phyloP scores from a whole-genome alignment of 306 rosid genomes.

The Castanea mollissima region DNA sequence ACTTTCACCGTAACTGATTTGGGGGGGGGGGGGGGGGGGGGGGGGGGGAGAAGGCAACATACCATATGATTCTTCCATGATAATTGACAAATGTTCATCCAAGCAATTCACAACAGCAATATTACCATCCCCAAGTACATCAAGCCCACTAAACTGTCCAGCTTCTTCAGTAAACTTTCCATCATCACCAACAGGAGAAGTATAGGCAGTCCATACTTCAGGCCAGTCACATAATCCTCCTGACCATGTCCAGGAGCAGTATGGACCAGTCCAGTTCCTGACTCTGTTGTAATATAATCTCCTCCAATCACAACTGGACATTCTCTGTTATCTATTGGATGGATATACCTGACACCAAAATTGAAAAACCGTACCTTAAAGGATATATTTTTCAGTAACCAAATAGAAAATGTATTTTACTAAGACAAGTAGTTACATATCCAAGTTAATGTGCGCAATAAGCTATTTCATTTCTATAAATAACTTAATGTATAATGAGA shows the following conservation, averaged over 20 bases:
- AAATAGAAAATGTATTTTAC: background rate
- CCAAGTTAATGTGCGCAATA: constrained; percentile 10
- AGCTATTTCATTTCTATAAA: background rate
- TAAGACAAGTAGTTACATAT: constrained; percentile 15
- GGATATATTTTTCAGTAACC: constrained; percentile 4
- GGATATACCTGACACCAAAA: constrained; percentile 63
- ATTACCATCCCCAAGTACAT: constrained; percentile 92
- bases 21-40: background rate
- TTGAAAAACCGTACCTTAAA: constrained; percentile 16
- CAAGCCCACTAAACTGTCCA: constrained; percentile 87
- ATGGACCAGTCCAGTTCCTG: constrained; percentile 99
- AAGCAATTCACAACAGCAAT: constrained; percentile 74
- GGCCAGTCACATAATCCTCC: constrained; percentile 92
- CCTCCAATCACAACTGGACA: constrained; percentile 89
- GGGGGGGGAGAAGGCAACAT: constrained; percentile 33
- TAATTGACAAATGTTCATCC: constrained; percentile 68
- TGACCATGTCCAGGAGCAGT: constrained; percentile 99
- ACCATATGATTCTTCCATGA: constrained; percentile 93
- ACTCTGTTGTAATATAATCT: constrained; percentile 89
- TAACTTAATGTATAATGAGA: background rate
- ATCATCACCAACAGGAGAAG: constrained; percentile 86
- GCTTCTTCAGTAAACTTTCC: constrained; percentile 99
- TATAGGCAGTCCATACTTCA: constrained; percentile 83
- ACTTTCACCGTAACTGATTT: background rate
- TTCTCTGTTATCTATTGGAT: constrained; percentile 72